Evolutionary conservation across 1,139 yeast species (phyloP), one percentile per base, ranked within the genome.

Genomic region (Yamadazyma oceani): DNA sequence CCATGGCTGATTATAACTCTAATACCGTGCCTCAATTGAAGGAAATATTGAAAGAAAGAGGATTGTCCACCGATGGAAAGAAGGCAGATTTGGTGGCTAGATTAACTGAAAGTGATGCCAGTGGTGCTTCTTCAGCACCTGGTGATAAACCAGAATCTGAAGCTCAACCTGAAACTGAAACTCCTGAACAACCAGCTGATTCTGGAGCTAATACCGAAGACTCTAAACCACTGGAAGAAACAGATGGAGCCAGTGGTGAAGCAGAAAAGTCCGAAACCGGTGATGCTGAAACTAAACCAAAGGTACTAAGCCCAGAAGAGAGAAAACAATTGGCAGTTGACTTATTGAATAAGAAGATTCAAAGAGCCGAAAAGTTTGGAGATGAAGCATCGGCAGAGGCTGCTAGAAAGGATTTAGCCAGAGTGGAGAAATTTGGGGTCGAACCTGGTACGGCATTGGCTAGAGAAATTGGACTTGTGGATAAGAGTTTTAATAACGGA

Each of bases 381-480:
- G 78, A 75, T 44, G 84, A 77, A 40, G 73, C 70, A 17, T 64
- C 60, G 28, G 76, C 75, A 26, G 78, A 72, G 33, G 66, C 67
- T 26, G 84, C 59, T 69, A 82, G 57, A 66, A 78, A 60, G 75
- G 85, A 64, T 48, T 70, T 85, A 51, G 70, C 69, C 24, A 77
- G 97, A 54, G 80, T 88, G 46, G 84, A 83, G 56, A 87, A 86
- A 66, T 89, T 88, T 54, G 97, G 97, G 17, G 79, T 88, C 39
- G 85, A 82, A 45, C 61, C 73, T 22, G 82, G 82, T 40, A 80
- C 86, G 34, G 75, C 83, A 7, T 66, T 84, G 48, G 88, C 89
- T 25, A 68, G 66, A 48, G 89, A 83, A 55, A 68, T 84, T 37
- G 89, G 89, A 0, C 57, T 80, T 39, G 73, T 65, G 36, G 72